phyloP scores from a whole-genome alignment of 192 early-diverging fungal genomes.

The Coemansia sp. region DNA sequence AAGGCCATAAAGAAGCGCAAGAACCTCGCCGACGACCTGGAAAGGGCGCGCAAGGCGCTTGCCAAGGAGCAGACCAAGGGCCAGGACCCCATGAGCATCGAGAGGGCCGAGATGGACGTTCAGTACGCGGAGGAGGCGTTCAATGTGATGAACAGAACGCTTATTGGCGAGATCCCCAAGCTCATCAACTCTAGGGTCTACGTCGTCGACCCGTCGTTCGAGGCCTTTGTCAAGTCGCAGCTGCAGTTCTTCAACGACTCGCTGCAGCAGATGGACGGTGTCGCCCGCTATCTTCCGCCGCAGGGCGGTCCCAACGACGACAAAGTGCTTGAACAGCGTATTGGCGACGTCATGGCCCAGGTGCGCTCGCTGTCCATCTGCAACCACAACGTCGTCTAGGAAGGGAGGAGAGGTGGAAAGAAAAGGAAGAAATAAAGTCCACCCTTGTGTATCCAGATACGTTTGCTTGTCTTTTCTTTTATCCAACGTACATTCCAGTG shows the following conservation, averaged over 20 bases:
- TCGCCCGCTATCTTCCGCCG: conserved; percentile 63
- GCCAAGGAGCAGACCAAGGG: conserved; percentile 82
- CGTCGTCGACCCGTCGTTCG: conserved; percentile 93
- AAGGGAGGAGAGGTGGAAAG: no score
- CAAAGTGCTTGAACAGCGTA: conserved; percentile 61
- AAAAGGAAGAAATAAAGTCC: no score
- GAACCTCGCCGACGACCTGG: conserved; percentile 89
- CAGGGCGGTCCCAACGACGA: conserved; percentile 55
- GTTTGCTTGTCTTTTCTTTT: no score
- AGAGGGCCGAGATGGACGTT: conserved; percentile 78
- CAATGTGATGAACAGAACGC: conserved; percentile 74
- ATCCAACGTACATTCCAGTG: no score
- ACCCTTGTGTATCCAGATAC: background rate
- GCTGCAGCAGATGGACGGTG: conserved; percentile 66
- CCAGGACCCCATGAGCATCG: conserved; percentile 60
- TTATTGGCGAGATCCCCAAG: conserved; percentile 85
- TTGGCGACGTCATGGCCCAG: conserved; percentile 80
- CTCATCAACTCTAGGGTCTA: conserved; percentile 84
- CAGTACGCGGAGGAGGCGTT: conserved; percentile 72
- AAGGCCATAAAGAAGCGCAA: conserved; percentile 86
- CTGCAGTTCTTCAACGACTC: conserved; percentile 85
- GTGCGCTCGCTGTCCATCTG: conserved; percentile 92
- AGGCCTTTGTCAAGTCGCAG: conserved; percentile 92
- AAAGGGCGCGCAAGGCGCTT: conserved; percentile 66
- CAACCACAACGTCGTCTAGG: conserved; percentile 52